Percentiles rank a stretch among this genome's conserved stretches.
These are phyloP conservation scores for Leishmania arabica DNA, from an alignment of 208 protist genomes.

Conservation along the genomic window DNA sequence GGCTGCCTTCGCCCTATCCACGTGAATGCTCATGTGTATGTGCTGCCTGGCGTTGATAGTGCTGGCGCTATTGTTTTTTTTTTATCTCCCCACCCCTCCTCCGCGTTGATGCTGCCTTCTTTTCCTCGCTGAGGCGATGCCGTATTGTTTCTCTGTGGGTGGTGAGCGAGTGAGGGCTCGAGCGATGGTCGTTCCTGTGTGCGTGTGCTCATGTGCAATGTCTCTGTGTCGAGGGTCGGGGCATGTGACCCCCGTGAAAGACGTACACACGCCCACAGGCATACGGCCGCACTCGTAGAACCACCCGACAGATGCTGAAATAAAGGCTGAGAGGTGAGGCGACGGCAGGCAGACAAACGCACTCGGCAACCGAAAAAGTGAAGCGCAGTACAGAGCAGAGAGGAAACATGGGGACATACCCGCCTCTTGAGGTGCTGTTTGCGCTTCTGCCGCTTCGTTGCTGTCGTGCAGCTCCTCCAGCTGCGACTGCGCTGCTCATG, in stretches of 20 bases:
- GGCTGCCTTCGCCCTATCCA: neutral
- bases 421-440: constrained; percentile 15
- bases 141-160: neutral
- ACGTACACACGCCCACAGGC: neutral
- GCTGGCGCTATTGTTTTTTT: neutral
- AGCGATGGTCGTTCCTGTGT: neutral
- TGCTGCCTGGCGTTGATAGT: neutral
- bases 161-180: neutral
- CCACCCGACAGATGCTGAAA: neutral
- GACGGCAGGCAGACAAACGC: neutral
- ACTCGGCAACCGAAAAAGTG: neutral
- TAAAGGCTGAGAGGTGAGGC: neutral
- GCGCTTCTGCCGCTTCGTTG: neutral
- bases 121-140: neutral
- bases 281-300: neutral
- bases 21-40: neutral
- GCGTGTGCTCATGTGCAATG: neutral
- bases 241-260: neutral
- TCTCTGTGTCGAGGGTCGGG: neutral
- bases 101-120: neutral
- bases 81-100: neutral
- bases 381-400: neutral
- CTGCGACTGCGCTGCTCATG: neutral
- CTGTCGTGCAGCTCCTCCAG: neutral
- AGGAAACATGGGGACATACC: constrained; percentile 68